These are phyloP conservation scores for Chalciporus sp. DNA, from an alignment of 1,284 basidiomycete genomes.

Conservation along the genomic window DNA sequence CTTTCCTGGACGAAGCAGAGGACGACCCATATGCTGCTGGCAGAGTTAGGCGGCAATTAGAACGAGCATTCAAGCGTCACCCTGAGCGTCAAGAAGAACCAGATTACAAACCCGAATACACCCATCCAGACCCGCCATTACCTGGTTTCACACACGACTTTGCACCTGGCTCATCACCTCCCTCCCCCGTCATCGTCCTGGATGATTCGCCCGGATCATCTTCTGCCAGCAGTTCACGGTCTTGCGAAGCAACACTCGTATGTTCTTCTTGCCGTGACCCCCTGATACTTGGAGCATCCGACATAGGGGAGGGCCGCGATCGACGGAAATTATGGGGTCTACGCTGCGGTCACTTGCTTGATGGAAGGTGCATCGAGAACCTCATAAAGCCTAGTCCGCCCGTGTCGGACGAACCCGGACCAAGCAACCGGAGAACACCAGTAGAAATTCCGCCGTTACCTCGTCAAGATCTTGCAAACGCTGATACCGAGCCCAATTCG, in stretches of 20 bases:
- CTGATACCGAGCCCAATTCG: conserved; percentile 26
- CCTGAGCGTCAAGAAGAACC: conserved; percentile 26
- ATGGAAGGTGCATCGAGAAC: conserved; percentile 68
- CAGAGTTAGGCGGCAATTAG: conserved; percentile 22
- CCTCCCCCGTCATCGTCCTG: conserved; percentile 33
- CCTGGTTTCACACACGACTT: conserved; percentile 71
- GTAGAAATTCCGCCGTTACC: conserved; percentile 1
- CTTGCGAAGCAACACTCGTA: conserved; percentile 45
- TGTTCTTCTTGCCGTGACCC: conserved; percentile 65
- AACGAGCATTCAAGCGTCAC: conserved; percentile 22
- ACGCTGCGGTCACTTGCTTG: conserved; percentile 74
- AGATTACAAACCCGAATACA: conserved; percentile 61
- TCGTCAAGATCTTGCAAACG: conserved; percentile 32
- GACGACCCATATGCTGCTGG: conserved; percentile 8
- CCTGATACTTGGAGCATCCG: conserved; percentile 45
- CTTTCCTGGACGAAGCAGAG: conserved; percentile 19
- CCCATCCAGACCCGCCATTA: conserved; percentile 55
- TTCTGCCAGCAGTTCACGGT: conserved; percentile 17
- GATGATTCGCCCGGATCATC: conserved; percentile 15
- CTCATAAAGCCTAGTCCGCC: conserved; percentile 48
- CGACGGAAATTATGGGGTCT: conserved; percentile 62
- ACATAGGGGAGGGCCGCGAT: conserved; percentile 38
- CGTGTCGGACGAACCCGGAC: conserved; percentile 16
- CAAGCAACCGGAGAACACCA: conserved; percentile 36
- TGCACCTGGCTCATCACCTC: conserved; percentile 33